Evolutionary conservation across 2,329 filamentous ascomycete species (phyloP).

Genomic region (Penicillium hesseltinei): DNA sequence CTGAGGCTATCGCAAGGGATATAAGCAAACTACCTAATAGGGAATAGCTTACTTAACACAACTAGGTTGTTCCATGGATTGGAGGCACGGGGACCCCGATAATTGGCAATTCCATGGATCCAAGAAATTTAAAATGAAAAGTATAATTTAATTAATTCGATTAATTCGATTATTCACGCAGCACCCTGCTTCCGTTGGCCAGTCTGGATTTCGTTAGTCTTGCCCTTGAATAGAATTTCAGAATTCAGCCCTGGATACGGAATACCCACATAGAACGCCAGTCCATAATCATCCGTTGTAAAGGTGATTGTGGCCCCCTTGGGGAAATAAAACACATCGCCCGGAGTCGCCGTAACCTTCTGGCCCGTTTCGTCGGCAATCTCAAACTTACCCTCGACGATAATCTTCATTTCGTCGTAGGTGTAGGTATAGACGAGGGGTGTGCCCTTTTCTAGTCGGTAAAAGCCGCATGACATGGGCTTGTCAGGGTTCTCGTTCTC

Average conservation of each 20-base stretch:
- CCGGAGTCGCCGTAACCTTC: constrained; percentile 57
- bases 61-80: constrained; percentile 18
- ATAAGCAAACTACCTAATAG: constrained; percentile 26
- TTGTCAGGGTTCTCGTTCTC: constrained; percentile 56
- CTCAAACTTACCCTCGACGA: constrained; percentile 65
- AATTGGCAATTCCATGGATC: constrained; percentile 7
- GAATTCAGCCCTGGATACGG: neutral
- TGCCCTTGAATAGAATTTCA: neutral
- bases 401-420: constrained; percentile 73
- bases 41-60: constrained; percentile 12
- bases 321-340: constrained; percentile 69
- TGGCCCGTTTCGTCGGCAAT: constrained; percentile 63
- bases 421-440: constrained; percentile 67
- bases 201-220: constrained; percentile 23
- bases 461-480: constrained; percentile 64
- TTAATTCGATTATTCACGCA: constrained; percentile 13
- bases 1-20: constrained; percentile 1
- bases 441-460: constrained; percentile 65
- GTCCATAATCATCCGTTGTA: constrained; percentile 58
- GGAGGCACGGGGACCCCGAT: constrained; percentile 13
- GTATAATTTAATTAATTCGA: neutral
- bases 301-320: constrained; percentile 67
- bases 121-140: neutral
- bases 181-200: constrained; percentile 32
- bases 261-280: constrained; percentile 57